Conservation (phyloP, 768 basidiomycete species). For the Ephemerocybe angulata region DNA sequence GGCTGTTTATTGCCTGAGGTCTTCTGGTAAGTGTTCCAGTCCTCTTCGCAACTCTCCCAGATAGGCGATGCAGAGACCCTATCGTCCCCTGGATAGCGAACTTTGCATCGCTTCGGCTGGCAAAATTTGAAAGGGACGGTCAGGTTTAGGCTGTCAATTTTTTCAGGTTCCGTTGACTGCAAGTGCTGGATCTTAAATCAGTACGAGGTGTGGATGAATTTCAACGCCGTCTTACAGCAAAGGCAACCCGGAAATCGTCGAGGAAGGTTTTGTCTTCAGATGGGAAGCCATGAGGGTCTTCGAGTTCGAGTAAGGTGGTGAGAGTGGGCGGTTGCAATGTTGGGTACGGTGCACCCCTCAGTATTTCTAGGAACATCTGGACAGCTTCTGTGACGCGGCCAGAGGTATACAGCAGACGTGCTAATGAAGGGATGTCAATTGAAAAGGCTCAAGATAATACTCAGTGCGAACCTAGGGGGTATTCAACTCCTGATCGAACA, state of each 20-base stretch:
- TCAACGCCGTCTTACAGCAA: constrained; percentile 52
- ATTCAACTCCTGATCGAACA: constrained; percentile 70
- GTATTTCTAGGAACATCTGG: constrained; percentile 67
- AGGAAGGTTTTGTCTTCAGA: constrained; percentile 65
- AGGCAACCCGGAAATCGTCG: constrained; percentile 87
- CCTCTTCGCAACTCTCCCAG: constrained; percentile 66
- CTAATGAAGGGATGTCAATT: constrained; percentile 35
- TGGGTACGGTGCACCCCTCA: constrained; percentile 44
- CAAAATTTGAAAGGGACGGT: constrained; percentile 68
- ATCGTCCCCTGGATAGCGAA: constrained; percentile 55
- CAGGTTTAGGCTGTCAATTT: constrained; percentile 41
- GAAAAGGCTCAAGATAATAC: too few relatives aligned
- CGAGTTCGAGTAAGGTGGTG: constrained; percentile 6
- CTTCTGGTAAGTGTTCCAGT: constrained; percentile 63
- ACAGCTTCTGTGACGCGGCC: constrained; percentile 80
- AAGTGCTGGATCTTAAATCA: constrained; percentile 54
- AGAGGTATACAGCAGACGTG: constrained; percentile 85
- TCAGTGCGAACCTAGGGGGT: constrained; percentile 59
- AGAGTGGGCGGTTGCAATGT: not conserved
- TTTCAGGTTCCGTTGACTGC: constrained; percentile 50
- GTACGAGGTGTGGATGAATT: not conserved
- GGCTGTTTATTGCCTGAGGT: constrained; percentile 48
- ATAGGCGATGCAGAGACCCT: constrained; percentile 37
- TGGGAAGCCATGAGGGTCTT: constrained; percentile 21
- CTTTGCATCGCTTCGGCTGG: constrained; percentile 48